A percentile compares a stretch with the other conserved stretches of the same genome.
These are phyloP conservation scores for Apiospora marii DNA, from an alignment of 2,329 filamentous ascomycete species.

Conservation along the genomic window DNA sequence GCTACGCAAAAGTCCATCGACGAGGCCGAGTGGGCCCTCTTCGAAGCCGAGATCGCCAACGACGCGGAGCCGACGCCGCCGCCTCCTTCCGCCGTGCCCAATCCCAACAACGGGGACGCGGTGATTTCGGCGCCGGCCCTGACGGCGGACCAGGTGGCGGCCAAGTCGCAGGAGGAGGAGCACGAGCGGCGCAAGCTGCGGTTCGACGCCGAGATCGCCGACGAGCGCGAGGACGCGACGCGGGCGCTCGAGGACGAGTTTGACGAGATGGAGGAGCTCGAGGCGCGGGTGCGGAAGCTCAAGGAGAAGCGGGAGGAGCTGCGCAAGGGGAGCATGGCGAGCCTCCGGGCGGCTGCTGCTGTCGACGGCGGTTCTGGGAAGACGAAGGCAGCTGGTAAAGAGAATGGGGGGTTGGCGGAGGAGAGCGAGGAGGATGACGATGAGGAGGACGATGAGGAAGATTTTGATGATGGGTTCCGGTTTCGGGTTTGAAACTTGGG, in stretches of 20 bases:
- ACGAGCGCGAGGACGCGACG: slow-evolving; percentile 79
- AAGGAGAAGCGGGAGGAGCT: slow-evolving; percentile 77
- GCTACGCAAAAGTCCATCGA: slow-evolving; percentile 50
- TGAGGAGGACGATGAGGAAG: slow-evolving; percentile 55
- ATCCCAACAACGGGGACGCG: slow-evolving; percentile 42
- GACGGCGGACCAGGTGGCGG: slow-evolving; percentile 68
- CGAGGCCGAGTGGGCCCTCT: slow-evolving; percentile 86
- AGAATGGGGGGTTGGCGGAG: slow-evolving; percentile 36
- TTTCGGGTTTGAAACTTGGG: slow-evolving; percentile 46
- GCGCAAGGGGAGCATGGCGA: slow-evolving; percentile 48
- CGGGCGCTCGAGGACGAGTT: slow-evolving; percentile 79
- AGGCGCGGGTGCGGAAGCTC: slow-evolving; percentile 72
- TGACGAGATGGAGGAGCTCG: slow-evolving; percentile 82
- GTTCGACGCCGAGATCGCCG: slow-evolving; percentile 63
- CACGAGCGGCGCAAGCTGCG: slow-evolving; percentile 60
- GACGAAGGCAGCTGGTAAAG: slow-evolving; percentile 40
- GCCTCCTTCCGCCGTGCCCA: slow-evolving; percentile 34
- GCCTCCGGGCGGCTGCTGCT: slow-evolving; percentile 30
- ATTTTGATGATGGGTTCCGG: slow-evolving; percentile 64
- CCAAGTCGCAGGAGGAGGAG: slow-evolving; percentile 57
- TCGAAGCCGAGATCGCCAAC: slow-evolving; percentile 80
- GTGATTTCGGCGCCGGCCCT: slow-evolving; percentile 75
- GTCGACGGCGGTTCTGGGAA: background rate
- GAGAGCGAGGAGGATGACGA: slow-evolving; percentile 46
- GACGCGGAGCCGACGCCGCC: slow-evolving; percentile 36